Percentiles rank a stretch among this genome's conserved stretches.
phyloP scores from a whole-genome alignment of 2,329 filamentous ascomycete species.

The Penicillium olsonii region DNA sequence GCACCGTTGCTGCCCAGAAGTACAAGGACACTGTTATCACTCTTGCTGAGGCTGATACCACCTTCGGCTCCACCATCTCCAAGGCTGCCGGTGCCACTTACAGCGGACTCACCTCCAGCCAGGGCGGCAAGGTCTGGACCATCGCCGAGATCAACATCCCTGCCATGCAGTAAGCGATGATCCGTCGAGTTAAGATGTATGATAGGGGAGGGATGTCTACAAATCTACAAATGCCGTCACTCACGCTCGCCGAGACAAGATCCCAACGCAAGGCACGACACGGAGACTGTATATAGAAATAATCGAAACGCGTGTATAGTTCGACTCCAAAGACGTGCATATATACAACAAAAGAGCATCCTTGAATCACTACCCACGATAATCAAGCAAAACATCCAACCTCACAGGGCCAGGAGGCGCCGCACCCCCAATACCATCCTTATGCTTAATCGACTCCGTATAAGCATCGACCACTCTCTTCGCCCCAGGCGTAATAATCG shows the following conservation, averaged over 20 bases:
- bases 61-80: conserved; percentile 28
- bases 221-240: no score
- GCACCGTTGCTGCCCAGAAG: conserved; percentile 42
- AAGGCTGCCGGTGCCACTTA: conserved; percentile 37
- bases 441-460: conserved; percentile 20
- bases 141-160: conserved; percentile 40
- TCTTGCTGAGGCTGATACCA: conserved; percentile 33
- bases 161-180: conserved; percentile 25
- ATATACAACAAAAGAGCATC: conserved; percentile 4
- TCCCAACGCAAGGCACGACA: no score
- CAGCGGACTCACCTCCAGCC: conserved; percentile 33
- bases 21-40: conserved; percentile 46
- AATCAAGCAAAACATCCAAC: conserved; percentile 31
- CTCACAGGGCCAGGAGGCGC: conserved; percentile 33
- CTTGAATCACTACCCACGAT: conserved; percentile 14
- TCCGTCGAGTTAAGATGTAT: neutral
- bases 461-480: conserved; percentile 32
- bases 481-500: conserved; percentile 27
- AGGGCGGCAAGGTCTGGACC: conserved; percentile 41
- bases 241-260: no score
- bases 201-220: no score
- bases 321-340: neutral
- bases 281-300: no score
- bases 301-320: neutral
- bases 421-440: conserved; percentile 40